Conservation (phyloP, 768 basidiomycete species). For the Macrocybe gigantea region DNA sequence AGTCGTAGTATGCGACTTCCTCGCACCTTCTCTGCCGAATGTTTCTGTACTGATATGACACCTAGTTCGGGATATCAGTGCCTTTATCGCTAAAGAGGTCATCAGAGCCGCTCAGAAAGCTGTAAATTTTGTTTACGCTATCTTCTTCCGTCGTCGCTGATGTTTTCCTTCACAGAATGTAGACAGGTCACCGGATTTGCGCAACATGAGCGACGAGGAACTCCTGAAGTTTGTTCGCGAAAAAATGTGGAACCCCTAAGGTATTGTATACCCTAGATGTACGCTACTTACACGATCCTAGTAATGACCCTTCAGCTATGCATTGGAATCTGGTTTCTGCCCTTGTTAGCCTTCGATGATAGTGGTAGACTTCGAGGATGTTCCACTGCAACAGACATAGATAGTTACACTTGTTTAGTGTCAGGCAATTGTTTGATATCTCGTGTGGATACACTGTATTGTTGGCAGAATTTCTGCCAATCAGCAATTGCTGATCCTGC, state of each 20-base stretch:
- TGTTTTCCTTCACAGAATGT: constrained; percentile 34
- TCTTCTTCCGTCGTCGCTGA: constrained; percentile 2
- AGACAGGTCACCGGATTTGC: constrained; percentile 49
- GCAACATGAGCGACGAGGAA: constrained; percentile 48
- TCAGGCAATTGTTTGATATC: too few relatives aligned
- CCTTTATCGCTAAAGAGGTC: constrained; percentile 65
- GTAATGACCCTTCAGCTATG: neutral
- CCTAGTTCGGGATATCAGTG: constrained; percentile 76
- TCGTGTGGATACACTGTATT: too few relatives aligned
- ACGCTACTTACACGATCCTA: neutral
- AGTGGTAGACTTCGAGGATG: too few relatives aligned
- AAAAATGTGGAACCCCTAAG: constrained; percentile 71
- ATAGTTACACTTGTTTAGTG: too few relatives aligned
- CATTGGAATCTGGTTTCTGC: neutral
- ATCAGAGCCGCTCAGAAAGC: constrained; percentile 78
- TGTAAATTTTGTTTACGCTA: constrained; percentile 29
- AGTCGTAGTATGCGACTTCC: constrained; percentile 47
- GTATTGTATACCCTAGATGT: neutral
- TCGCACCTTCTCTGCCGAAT: neutral
- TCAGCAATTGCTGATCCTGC: too few relatives aligned
- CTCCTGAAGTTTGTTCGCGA: constrained; percentile 46
- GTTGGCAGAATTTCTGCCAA: too few relatives aligned
- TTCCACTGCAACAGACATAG: too few relatives aligned
- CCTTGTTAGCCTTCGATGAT: too few relatives aligned
- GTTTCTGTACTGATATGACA: constrained; percentile 3